Conservation (phyloP, 2,329 filamentous ascomycete species). For the Fusarium setosum region DNA sequence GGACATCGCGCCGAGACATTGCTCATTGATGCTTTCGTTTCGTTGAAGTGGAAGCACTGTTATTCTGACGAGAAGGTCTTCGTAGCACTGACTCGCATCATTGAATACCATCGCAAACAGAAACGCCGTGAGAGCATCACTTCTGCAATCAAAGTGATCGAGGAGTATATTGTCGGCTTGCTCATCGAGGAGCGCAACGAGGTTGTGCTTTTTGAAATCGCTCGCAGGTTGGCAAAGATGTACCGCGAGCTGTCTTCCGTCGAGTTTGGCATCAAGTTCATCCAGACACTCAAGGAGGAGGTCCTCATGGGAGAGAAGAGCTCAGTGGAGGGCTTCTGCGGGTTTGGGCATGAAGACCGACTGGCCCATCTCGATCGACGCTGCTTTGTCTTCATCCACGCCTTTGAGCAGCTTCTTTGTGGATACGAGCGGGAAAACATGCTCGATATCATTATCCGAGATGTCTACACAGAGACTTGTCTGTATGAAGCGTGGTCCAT, state of each 20-base stretch:
- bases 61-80: slow-evolving; percentile 12
- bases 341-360: slow-evolving; percentile 2
- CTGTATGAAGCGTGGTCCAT: slow-evolving; percentile 15
- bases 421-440: slow-evolving; percentile 19
- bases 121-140: slow-evolving; percentile 12
- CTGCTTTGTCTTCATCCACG: slow-evolving; percentile 19
- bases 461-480: slow-evolving; percentile 13
- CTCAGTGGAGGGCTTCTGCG: not conserved
- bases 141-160: slow-evolving; percentile 14
- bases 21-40: slow-evolving; percentile 5
- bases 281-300: slow-evolving; percentile 12
- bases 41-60: slow-evolving; percentile 1
- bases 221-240: slow-evolving; percentile 11
- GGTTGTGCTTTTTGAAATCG: slow-evolving; percentile 7
- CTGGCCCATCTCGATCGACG: slow-evolving; percentile 15
- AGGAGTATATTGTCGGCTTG: slow-evolving; percentile 17
- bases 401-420: slow-evolving; percentile 18
- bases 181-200: slow-evolving; percentile 13
- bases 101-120: slow-evolving; percentile 16
- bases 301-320: not conserved
- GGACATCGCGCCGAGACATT: slow-evolving; percentile 8
- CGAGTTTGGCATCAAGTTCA: slow-evolving; percentile 18
- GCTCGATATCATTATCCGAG: slow-evolving; percentile 13
- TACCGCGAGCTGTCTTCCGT: slow-evolving; percentile 18
- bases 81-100: slow-evolving; percentile 12